Evolutionary conservation across 305 asterid species (phyloP).

Genomic region (Fraxinus latifolia): DNA sequence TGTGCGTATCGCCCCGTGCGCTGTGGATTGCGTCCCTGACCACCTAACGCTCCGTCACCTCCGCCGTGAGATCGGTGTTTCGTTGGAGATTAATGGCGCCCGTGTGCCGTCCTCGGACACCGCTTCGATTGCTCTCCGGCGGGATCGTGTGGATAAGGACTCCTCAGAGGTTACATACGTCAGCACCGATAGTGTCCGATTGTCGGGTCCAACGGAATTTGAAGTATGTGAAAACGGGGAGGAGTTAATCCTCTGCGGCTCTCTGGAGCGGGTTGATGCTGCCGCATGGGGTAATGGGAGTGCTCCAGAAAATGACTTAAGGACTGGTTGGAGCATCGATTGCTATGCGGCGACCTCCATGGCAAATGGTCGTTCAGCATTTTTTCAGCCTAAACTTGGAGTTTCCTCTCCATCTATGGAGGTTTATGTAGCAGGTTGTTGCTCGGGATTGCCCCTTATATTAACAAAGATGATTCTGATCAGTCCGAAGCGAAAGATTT

Average conservation of each 20-base stretch:
- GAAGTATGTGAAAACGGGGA: constrained; percentile 59
- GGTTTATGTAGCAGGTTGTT: constrained; percentile 84
- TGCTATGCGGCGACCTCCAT: constrained; percentile 49
- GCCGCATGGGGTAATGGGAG: constrained; percentile 48
- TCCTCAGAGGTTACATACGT: constrained; percentile 64
- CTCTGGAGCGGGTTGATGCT: constrained; percentile 54
- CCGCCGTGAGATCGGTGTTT: constrained; percentile 60
- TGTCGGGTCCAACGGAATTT: constrained; percentile 59
- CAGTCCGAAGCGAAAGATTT: constrained; percentile 60
- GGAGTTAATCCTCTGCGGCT: constrained; percentile 64
- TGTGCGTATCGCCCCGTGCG: constrained; percentile 59
- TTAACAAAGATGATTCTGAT: constrained; percentile 62
- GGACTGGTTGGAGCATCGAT: constrained; percentile 72
- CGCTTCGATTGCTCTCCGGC: constrained; percentile 51
- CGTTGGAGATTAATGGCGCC: constrained; percentile 57
- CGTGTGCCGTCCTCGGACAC: constrained; percentile 55
- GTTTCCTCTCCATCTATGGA: constrained; percentile 58
- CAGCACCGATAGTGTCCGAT: constrained; percentile 52
- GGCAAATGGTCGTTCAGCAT: constrained; percentile 42
- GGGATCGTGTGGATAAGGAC: constrained; percentile 62
- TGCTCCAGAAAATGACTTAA: constrained; percentile 35
- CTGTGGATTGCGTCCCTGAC: constrained; percentile 46
- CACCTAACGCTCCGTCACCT: constrained; percentile 56
- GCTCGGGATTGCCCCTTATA: constrained; percentile 72
- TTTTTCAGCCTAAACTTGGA: constrained; percentile 49